Conservation (phyloP, 2,329 filamentous ascomycete genomes). For the Ceratocystis cubensis region DNA sequence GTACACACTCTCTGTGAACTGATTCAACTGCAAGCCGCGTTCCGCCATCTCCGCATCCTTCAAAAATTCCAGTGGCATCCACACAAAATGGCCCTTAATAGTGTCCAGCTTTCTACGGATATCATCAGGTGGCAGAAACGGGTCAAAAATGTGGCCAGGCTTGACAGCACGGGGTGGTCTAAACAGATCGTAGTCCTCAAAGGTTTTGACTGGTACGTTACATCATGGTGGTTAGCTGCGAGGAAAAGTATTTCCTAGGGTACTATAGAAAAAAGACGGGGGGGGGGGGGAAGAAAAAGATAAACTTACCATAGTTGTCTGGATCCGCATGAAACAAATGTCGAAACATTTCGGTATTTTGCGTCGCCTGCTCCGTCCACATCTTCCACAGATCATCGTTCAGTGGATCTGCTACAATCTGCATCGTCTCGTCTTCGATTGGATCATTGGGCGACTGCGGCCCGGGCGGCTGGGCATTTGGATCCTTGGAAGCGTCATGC, state of each 20-base stretch:
- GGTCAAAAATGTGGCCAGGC: conserved; percentile 76
- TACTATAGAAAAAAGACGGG: neutral
- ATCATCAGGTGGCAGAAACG: conserved; percentile 58
- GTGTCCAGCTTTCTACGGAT: conserved; percentile 63
- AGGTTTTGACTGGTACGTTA: conserved; percentile 54
- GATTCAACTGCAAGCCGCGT: conserved; percentile 72
- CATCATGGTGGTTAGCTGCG: conserved; percentile 4
- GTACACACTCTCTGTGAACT: conserved; percentile 77
- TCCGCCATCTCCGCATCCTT: conserved; percentile 81
- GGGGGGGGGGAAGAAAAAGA: neutral
- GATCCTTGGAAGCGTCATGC: conserved; percentile 52
- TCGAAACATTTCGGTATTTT: conserved; percentile 63
- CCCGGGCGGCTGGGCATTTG: conserved; percentile 61
- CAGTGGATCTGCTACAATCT: conserved; percentile 59
- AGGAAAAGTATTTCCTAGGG: neutral
- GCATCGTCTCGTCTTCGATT: conserved; percentile 45
- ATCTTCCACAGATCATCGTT: conserved; percentile 51
- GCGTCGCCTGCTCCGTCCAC: conserved; percentile 57
- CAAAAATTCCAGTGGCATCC: conserved; percentile 88
- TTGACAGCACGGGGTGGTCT: conserved; percentile 57
- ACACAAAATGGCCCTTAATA: conserved; percentile 80
- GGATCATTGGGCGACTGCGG: conserved; percentile 54
- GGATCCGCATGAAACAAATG: conserved; percentile 79
- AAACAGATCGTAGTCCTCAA: conserved; percentile 79
- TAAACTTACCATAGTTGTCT: conserved; percentile 58